Conservation (phyloP, 306 rosid genomes). For the Canavalia ensiformis region DNA sequence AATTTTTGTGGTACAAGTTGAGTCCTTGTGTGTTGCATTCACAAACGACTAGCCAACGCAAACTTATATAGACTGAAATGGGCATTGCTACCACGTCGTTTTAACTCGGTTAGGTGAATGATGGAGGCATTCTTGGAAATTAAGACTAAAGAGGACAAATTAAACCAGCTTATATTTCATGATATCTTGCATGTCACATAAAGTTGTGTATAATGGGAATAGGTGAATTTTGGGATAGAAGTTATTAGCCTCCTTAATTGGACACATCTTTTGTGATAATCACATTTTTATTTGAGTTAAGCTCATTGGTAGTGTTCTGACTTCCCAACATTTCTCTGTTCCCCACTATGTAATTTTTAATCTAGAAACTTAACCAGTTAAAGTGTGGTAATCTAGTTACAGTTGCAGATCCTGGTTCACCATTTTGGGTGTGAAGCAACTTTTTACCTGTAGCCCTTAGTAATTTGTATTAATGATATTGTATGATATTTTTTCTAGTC, state of each 20-base stretch:
- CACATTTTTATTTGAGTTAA: neutral
- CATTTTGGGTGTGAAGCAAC: conserved; percentile 34
- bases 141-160: conserved; percentile 53
- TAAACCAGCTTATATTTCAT: conserved; percentile 16
- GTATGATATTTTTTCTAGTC: neutral
- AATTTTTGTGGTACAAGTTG: conserved; percentile 17
- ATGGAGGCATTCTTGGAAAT: conserved; percentile 54
- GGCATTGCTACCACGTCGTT: conserved; percentile 79
- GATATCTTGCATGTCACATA: conserved; percentile 78
- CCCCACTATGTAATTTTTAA: conserved; percentile 28
- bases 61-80: conserved; percentile 61
- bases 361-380: conserved; percentile 26
- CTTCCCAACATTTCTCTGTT: neutral
- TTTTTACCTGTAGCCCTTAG: neutral
- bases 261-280: conserved; percentile 21
- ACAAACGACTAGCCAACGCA: conserved; percentile 58
- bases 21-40: conserved; percentile 48
- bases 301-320: conserved; percentile 23
- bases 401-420: conserved; percentile 17
- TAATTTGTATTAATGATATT: neutral
- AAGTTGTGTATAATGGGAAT: conserved; percentile 53
- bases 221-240: conserved; percentile 34
- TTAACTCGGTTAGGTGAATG: conserved; percentile 82
- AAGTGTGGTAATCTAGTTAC: neutral
- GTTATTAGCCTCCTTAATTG: conserved; percentile 39